These are phyloP conservation scores for Quercus aquifolioides DNA, from an alignment of 306 rosid species.

Conservation along the genomic window DNA sequence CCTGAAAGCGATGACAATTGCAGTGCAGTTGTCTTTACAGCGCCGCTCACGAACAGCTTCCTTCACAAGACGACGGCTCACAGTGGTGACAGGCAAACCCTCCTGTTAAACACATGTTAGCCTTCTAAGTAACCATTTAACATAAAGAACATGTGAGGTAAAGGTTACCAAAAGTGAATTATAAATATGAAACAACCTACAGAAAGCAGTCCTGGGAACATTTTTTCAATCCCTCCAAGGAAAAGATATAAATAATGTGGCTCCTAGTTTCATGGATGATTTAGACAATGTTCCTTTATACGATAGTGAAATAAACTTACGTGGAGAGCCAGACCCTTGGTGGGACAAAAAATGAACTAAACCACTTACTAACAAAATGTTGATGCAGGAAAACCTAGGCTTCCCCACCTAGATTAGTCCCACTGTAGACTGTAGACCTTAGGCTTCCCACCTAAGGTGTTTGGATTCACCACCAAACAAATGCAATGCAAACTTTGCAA, in stretches of 20 bases:
- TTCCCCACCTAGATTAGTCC: too few relatives aligned
- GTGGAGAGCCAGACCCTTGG: background rate
- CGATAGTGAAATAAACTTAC: background rate
- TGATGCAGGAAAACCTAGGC: too few relatives aligned
- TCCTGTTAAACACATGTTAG: constrained; percentile 41
- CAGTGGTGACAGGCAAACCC: constrained; percentile 58
- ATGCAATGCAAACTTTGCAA: too few relatives aligned
- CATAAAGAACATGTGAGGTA: background rate
- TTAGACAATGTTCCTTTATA: background rate
- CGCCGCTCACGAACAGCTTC: constrained; percentile 84
- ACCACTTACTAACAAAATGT: background rate
- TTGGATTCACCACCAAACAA: too few relatives aligned
- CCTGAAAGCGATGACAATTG: constrained; percentile 63
- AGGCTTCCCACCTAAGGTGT: too few relatives aligned
- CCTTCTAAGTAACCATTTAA: background rate
- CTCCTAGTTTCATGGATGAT: background rate
- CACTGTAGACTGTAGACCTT: too few relatives aligned
- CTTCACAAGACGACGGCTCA: constrained; percentile 69
- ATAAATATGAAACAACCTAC: background rate
- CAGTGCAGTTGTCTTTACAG: constrained; percentile 91
- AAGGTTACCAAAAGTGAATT: background rate
- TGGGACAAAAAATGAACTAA: background rate
- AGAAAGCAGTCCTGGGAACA: background rate
- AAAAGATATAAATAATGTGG: background rate
- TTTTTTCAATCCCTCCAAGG: background rate